These are phyloP conservation scores for Diutina rugosa DNA, from an alignment of 1,139 yeast species.

Conservation along the genomic window DNA sequence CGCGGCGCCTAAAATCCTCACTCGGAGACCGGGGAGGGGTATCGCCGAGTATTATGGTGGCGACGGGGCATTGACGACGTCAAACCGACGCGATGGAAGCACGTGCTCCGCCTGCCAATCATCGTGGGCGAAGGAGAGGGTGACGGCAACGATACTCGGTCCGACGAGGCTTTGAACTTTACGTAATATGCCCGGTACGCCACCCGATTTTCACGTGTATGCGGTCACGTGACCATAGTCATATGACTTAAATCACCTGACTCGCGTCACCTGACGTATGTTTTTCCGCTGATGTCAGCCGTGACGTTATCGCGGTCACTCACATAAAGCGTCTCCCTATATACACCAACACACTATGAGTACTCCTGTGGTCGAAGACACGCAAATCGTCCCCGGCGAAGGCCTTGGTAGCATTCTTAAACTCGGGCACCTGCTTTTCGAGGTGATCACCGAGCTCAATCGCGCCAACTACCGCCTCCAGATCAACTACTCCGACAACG, in stretches of 20 bases:
- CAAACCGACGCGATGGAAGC: not conserved
- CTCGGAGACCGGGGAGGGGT: not conserved
- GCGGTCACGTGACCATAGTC: not conserved
- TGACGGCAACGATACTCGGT: not conserved
- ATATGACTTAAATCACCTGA: not conserved
- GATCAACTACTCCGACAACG: slow-evolving; percentile 5
- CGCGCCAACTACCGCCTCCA: slow-evolving; percentile 8
- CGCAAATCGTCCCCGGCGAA: not conserved
- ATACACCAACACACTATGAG: not conserved
- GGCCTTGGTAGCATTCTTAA: not conserved
- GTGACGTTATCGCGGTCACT: too few species aligned
- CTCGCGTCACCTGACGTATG: not conserved
- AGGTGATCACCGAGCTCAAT: slow-evolving; percentile 4
- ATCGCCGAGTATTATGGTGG: too few species aligned
- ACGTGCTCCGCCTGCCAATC: not conserved
- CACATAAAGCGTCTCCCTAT: too few species aligned
- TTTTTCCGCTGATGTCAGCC: too few species aligned
- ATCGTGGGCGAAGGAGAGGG: not conserved
- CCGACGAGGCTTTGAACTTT: not conserved
- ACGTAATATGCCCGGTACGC: not conserved
- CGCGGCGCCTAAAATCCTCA: not conserved
- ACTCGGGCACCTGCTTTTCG: slow-evolving; percentile 6
- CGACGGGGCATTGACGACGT: not conserved
- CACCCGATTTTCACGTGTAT: not conserved
- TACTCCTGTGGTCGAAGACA: not conserved